Conservation (phyloP, 139 green algal species). For the Chlorella sp. region DNA sequence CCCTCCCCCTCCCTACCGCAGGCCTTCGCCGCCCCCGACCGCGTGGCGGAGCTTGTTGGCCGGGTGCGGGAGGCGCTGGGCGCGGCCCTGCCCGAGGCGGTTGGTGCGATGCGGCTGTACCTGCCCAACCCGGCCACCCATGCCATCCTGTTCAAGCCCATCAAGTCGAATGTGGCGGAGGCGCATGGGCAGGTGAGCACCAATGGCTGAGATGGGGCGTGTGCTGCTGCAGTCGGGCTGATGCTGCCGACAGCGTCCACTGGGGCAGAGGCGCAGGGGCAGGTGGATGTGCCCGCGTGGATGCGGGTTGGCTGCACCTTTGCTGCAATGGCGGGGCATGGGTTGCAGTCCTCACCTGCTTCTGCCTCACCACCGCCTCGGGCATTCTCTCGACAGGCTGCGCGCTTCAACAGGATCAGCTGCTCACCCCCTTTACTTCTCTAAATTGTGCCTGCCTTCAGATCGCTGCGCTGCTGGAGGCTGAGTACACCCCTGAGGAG, state of each 20-base stretch:
- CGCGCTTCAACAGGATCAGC: too few relatives aligned
- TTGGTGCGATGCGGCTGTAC: slow-evolving; percentile 87
- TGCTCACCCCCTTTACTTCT: too few relatives aligned
- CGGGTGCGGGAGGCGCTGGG: slow-evolving; percentile 81
- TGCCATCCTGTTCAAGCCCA: slow-evolving; percentile 89
- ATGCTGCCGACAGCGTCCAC: background rate
- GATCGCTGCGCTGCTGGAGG: slow-evolving; percentile 77
- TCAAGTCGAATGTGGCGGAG: slow-evolving; percentile 95
- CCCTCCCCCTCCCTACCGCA: slow-evolving; percentile 57
- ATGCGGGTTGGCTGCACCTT: too few relatives aligned
- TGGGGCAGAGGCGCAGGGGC: too few relatives aligned
- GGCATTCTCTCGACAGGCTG: too few relatives aligned
- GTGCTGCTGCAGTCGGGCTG: background rate
- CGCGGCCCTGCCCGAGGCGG: slow-evolving; percentile 66
- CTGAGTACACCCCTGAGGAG: slow-evolving; percentile 78
- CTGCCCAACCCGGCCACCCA: slow-evolving; percentile 82
- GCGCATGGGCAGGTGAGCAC: slow-evolving; percentile 83
- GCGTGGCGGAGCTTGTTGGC: slow-evolving; percentile 83
- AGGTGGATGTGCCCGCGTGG: too few relatives aligned
- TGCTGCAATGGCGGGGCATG: too few relatives aligned
- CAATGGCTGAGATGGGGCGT: background rate
- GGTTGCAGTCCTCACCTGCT: too few relatives aligned
- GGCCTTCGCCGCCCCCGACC: slow-evolving; percentile 90
- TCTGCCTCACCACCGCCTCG: too few relatives aligned
- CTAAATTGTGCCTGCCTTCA: background rate